Evolutionary conservation across 2,329 filamentous ascomycete genomes (phyloP), one percentile per base, ranked within the genome.

Genomic region (Arthrocladium fulminans): DNA sequence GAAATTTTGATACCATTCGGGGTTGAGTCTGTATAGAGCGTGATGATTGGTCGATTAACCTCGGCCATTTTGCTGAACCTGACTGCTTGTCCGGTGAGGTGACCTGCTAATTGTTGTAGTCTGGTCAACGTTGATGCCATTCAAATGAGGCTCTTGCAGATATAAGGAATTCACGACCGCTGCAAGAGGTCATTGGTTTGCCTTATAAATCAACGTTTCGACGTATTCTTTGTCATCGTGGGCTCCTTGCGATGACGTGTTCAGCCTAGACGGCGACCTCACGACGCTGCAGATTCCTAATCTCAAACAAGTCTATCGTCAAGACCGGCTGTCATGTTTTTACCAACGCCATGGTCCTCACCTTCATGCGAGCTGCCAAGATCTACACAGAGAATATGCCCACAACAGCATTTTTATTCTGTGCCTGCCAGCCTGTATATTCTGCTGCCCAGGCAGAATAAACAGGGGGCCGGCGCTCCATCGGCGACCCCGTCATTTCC

Each of bases 1-100:
- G 86, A 88, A 53, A 87, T 79, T 66, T 94, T 95, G 74, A 92
- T 84, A 54, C 88, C 88, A 68, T 95, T 95, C 39, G 89, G 87
- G 45, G 89, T 95, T 61, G 81, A 77, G 10, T 77, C 75, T 10
- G 88, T 94, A 71, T 92, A 94, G 24, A 94, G 78, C 37, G 81
- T 84, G 59, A 94, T 88, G 32, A 37, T 38, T 37, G 51, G 54
- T 12, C 41, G 40, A 22, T 50, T 43, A 13, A 39, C 8, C 20
- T 30, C 22, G 8, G 55, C 37, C 52, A 54, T 55, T 12, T 9
- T 50, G 35, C 12, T n/a, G 27, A 39, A 9, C 20, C 24, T 29
- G 25, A n/a, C 41, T 53, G 20, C 19, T 20, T 23, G 37, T 15
- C 2, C 24, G 24, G 15, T 23, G 7, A 54, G 15, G 22, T 56